phyloP scores from a whole-genome alignment of 306 rosid species.

The Medicago ruthenica region DNA sequence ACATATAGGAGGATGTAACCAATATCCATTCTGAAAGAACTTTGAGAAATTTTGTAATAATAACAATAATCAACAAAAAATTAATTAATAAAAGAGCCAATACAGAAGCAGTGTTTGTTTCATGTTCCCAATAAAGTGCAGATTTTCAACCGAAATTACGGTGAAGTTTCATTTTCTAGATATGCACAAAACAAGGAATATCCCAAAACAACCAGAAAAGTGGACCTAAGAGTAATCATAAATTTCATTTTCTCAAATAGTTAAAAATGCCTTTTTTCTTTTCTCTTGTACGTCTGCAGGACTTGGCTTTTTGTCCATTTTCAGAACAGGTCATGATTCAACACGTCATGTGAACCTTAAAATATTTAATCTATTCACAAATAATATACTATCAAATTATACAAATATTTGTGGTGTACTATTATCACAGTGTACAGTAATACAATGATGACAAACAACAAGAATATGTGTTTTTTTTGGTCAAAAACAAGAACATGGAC shows the following conservation, averaged over 20 bases:
- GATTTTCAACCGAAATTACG: background rate
- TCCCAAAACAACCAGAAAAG: constrained; percentile 3
- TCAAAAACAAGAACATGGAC: no score
- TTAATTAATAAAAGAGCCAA: background rate
- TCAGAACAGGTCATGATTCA: background rate
- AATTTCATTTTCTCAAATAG: background rate
- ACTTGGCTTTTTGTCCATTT: background rate
- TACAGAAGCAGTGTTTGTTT: background rate
- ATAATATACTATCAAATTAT: background rate
- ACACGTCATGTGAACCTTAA: background rate
- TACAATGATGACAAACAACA: background rate
- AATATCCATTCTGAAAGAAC: no score
- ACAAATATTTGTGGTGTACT: background rate
- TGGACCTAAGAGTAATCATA: background rate
- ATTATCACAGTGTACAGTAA: background rate
- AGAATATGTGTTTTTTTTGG: no score
- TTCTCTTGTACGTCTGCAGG: background rate
- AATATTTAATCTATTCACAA: background rate
- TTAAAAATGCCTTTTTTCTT: background rate
- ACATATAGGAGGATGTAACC: no score
- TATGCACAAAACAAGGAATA: background rate
- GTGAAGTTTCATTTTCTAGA: background rate
- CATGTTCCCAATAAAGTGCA: background rate
- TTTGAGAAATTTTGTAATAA: background rate
- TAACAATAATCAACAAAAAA: background rate